Conservation (phyloP, 2,329 filamentous ascomycete genomes). For the Neonectria magnoliae region DNA sequence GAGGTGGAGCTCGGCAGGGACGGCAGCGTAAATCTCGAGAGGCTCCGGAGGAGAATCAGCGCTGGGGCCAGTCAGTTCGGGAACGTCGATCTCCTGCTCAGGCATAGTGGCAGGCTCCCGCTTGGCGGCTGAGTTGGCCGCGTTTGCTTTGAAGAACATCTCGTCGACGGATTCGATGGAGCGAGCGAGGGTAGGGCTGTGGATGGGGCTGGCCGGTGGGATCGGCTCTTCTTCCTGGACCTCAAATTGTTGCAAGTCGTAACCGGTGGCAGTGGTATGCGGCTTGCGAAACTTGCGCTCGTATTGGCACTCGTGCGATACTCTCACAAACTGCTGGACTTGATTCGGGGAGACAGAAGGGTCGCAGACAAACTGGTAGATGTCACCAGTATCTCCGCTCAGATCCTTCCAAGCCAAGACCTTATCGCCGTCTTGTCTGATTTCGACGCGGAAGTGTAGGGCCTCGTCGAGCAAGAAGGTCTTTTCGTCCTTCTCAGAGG, state of each 20-base stretch:
- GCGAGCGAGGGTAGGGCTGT: slow-evolving; percentile 65
- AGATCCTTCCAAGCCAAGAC: slow-evolving; percentile 95
- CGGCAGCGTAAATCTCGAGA: slow-evolving; percentile 77
- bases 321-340: slow-evolving; percentile 81
- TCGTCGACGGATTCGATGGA: slow-evolving; percentile 67
- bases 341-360: slow-evolving; percentile 73
- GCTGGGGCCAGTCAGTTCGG: slow-evolving; percentile 35
- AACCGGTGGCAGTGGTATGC: slow-evolving; percentile 80
- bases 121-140: slow-evolving; percentile 60
- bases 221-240: slow-evolving; percentile 75
- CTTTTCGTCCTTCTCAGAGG: slow-evolving; percentile 92
- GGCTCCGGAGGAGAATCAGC: slow-evolving; percentile 67
- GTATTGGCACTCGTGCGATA: slow-evolving; percentile 94
- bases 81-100: slow-evolving; percentile 46
- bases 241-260: slow-evolving; percentile 83
- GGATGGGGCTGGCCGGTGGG: slow-evolving; percentile 70
- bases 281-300: slow-evolving; percentile 91
- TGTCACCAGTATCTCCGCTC: slow-evolving; percentile 90
- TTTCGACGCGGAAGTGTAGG: slow-evolving; percentile 86
- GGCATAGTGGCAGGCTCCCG: slow-evolving; percentile 50
- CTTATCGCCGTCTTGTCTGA: slow-evolving; percentile 81
- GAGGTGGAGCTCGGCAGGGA: slow-evolving; percentile 87
- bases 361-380: slow-evolving; percentile 99
- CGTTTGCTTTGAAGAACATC: slow-evolving; percentile 61
- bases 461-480: slow-evolving; percentile 94